Percentiles rank a stretch among this genome's conserved stretches.
phyloP scores from a whole-genome alignment of 2,329 filamentous ascomycete species.

The Aspergillus oerlinghausenensis region DNA sequence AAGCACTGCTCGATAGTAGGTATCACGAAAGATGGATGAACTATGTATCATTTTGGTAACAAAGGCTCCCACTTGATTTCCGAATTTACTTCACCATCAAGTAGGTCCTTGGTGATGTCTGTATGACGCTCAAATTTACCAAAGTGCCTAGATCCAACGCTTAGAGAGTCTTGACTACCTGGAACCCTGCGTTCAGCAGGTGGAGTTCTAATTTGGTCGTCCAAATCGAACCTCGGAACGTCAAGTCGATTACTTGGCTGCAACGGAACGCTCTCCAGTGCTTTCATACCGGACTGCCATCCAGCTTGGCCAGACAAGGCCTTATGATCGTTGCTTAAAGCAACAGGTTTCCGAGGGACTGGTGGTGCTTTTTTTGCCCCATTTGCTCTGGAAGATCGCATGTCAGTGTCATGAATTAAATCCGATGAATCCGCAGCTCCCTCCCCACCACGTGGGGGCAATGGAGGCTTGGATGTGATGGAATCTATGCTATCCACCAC shows the following conservation, averaged over 20 bases:
- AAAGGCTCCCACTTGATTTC: slow-evolving; percentile 30
- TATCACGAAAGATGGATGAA: not conserved
- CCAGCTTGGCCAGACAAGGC: not conserved
- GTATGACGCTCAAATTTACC: too few species aligned
- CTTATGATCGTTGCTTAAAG: slow-evolving; percentile 16
- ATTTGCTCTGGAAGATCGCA: not conserved
- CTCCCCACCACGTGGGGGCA: slow-evolving; percentile 20
- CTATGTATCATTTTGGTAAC: slow-evolving; percentile 16
- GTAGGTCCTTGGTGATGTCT: slow-evolving; percentile 14
- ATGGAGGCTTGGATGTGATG: slow-evolving; percentile 15
- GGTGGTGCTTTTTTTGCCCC: slow-evolving; percentile 45
- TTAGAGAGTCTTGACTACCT: not conserved
- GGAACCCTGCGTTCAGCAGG: not conserved
- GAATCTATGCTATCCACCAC: slow-evolving; percentile 1
- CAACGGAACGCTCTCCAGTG: not conserved
- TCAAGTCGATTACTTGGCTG: not conserved
- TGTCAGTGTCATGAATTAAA: not conserved
- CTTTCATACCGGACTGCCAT: not conserved
- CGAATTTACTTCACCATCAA: slow-evolving; percentile 20
- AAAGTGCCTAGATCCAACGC: not conserved
- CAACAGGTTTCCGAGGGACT: slow-evolving; percentile 59
- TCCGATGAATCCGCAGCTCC: slow-evolving; percentile 1
- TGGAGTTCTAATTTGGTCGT: not conserved
- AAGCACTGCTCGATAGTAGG: not conserved
- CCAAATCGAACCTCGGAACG: not conserved